Evolutionary conservation across 257 asterid genomes (phyloP).

Genomic region (Gentiana macrophylla): DNA sequence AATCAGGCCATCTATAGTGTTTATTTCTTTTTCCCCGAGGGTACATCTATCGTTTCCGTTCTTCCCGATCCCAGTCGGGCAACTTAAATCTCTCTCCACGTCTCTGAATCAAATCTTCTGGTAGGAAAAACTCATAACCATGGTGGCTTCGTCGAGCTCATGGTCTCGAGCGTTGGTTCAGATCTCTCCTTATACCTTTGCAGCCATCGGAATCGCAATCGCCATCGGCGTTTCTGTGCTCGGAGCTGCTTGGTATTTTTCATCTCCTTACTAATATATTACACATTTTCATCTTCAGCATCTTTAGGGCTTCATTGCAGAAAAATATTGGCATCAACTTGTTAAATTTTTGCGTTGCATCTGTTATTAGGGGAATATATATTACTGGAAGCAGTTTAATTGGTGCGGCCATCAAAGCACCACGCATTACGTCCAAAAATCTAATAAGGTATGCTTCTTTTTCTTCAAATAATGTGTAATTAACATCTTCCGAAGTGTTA

Average conservation of each 20-base stretch:
- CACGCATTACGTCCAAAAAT: conserved; percentile 43
- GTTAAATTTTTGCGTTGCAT: neutral
- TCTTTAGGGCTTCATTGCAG: conserved; percentile 5
- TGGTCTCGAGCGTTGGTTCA: conserved; percentile 80
- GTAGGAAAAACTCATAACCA: conserved; percentile 4
- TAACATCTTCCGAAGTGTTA: too few species aligned
- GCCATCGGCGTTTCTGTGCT: conserved; percentile 97
- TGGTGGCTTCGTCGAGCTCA: conserved; percentile 71
- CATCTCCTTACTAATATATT: too few species aligned
- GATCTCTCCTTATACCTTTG: conserved; percentile 92
- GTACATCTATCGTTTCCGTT: neutral
- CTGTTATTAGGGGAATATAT: conserved; percentile 32
- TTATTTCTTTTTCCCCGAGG: neutral
- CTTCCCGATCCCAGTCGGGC: neutral
- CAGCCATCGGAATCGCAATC: conserved; percentile 87
- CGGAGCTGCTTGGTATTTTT: conserved; percentile 87
- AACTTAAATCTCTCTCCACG: neutral
- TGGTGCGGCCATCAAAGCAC: conserved; percentile 49
- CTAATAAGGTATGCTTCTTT: conserved; percentile 26
- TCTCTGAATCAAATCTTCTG: conserved; percentile 3
- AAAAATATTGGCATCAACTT: neutral
- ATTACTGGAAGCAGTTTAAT: conserved; percentile 47
- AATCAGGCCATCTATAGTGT: neutral
- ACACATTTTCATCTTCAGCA: neutral
- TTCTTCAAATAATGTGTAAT: too few species aligned